Evolutionary conservation across 2,329 filamentous ascomycete genomes (phyloP), one percentile per base, ranked within the genome.

Genomic region (Colletotrichum cordylinicola): DNA sequence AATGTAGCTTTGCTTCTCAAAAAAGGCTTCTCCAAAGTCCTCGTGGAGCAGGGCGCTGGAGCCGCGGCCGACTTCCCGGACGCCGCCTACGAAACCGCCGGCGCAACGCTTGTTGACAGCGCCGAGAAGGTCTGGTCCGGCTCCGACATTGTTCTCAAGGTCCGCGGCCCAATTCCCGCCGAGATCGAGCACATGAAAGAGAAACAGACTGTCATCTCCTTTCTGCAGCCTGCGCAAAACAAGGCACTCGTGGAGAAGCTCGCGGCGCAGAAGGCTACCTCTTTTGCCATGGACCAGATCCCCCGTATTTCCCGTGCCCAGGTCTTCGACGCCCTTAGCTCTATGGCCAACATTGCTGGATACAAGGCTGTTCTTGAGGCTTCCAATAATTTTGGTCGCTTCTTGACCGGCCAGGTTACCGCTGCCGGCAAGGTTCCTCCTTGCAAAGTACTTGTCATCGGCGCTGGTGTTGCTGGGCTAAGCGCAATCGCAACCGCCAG

Each of bases 331-430:
- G 95, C 95, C 1, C 88, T 98, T 72, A 96, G 95, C 83, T 97
- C 94, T 12, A 98, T 98, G 96, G 95, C 96, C 76, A 98, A 98
- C 80, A 98, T 98, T 85, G 95, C 95, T 27, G 96, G 96, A 1
- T 98, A 98, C 86, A 98, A 98, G 84, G 96, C 95, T 55, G 95
- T 98, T 2, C 87, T 98, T 58, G 95, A 98, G 84, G 96, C 95
- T 2, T 96, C 95, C 16, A 98, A 98, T 84, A 92, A 94, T 78
- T 98, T 98, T 84, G 95, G 95, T 68, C 92, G 95, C 61, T 98
- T 98, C 82, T 85, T 98, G 79, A 98, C 95, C 15, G 96, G 95
- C 33, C 96, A 98, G 83, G 94, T 96, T 18, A 98, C 96, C 6
- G 96, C 96, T 67, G 96, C 96, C 70, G 96, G 96, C 62, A 93